These are phyloP conservation scores for Talaromyces sp. DNA, from an alignment of 2,329 filamentous ascomycete genomes.

Conservation along the genomic window DNA sequence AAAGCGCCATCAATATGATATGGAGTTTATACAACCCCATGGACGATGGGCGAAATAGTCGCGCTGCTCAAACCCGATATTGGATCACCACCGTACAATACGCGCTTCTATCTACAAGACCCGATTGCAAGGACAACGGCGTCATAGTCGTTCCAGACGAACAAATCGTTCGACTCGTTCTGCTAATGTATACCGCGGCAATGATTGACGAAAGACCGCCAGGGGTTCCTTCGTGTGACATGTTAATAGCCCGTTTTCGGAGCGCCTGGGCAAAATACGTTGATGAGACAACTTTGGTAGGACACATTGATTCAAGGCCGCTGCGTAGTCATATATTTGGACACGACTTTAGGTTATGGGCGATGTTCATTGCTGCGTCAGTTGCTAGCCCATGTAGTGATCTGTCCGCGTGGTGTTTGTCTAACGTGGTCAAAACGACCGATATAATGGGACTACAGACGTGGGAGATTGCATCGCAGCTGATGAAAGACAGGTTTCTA, in stretches of 20 bases:
- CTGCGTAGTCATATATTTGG: not conserved
- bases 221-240: not conserved
- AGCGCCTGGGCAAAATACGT: not conserved
- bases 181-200: not conserved
- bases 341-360: not conserved
- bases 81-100: not conserved
- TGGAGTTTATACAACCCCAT: not conserved
- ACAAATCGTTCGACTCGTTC: not conserved
- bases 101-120: not conserved
- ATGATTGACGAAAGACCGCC: not conserved
- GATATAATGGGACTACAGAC: not conserved
- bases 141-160: not conserved
- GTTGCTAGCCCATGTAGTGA: not conserved
- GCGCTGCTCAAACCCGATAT: not conserved
- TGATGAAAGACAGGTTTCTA: not conserved
- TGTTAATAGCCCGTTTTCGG: not conserved
- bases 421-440: not conserved
- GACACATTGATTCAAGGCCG: not conserved
- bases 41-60: not conserved
- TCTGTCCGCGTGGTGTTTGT: not conserved
- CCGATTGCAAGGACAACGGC: not conserved
- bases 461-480: not conserved
- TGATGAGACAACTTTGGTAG: not conserved
- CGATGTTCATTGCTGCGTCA: not conserved
- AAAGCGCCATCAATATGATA: not conserved